A percentile compares a stretch with the other conserved stretches of the same genome.
Conservation (phyloP, 176 grass and related monocot species). For the Microstegium vimineum region DNA sequence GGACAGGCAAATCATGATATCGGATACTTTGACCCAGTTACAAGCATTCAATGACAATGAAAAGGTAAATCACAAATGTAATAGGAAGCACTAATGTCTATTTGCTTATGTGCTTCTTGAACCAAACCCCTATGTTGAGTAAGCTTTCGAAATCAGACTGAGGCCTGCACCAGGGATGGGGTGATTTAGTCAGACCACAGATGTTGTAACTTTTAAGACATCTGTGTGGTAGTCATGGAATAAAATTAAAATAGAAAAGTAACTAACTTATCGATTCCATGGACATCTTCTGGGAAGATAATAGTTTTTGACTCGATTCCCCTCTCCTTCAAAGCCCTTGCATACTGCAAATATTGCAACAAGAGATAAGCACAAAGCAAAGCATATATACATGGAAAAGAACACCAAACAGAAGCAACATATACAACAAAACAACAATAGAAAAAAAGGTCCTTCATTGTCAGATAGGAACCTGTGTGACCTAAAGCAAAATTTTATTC, state of each 20-base stretch:
- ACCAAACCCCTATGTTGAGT: conserved; percentile 97
- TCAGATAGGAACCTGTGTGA: background rate
- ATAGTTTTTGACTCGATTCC: conserved; percentile 70
- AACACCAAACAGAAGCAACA: background rate
- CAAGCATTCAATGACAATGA: conserved; percentile 20
- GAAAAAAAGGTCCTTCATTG: background rate
- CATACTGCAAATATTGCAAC: conserved; percentile 49
- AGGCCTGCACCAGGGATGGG: conserved; percentile 47
- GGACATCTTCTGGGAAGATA: conserved; percentile 87
- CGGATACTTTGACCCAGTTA: conserved; percentile 16
- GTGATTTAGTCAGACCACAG: conserved; percentile 16
- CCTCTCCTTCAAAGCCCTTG: conserved; percentile 82
- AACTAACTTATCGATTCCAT: conserved; percentile 81
- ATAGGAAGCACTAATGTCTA: conserved; percentile 27
- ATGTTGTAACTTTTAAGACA: background rate
- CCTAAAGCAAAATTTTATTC: background rate
- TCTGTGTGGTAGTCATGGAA: background rate
- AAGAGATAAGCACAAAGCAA: background rate
- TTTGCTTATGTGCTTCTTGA: conserved; percentile 78
- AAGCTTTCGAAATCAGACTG: conserved; percentile 92
- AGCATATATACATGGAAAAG: background rate
- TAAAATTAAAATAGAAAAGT: background rate
- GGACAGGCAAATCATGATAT: background rate
- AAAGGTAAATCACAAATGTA: background rate
- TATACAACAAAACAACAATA: background rate